phyloP scores from a whole-genome alignment of 2,329 filamentous ascomycete species.

The Fusarium secorum region DNA sequence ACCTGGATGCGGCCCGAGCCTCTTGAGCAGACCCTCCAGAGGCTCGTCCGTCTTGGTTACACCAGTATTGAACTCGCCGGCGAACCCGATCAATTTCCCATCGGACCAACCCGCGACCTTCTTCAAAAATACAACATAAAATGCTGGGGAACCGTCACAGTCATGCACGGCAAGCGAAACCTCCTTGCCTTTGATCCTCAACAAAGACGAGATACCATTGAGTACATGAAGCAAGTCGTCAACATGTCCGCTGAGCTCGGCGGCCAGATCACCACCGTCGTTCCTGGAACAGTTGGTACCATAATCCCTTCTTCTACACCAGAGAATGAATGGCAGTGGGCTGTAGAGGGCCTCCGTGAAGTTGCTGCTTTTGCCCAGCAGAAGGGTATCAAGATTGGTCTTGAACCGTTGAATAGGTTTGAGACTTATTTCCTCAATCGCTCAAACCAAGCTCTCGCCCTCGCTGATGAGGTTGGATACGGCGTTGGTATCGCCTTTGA shows the following conservation, averaged over 20 bases:
- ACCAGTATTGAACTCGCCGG: slow-evolving; percentile 29
- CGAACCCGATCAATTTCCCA: slow-evolving; percentile 11
- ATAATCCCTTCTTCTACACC: slow-evolving; percentile 18
- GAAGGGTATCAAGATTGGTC: slow-evolving; percentile 19
- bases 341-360: slow-evolving; percentile 21
- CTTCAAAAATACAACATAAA: slow-evolving; percentile 22
- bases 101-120: slow-evolving; percentile 5
- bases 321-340: slow-evolving; percentile 32
- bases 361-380: slow-evolving; percentile 17
- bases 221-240: slow-evolving; percentile 33
- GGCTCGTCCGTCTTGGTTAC: slow-evolving; percentile 20
- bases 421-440: slow-evolving; percentile 38
- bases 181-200: slow-evolving; percentile 25
- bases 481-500: slow-evolving; percentile 25
- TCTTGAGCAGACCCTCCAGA: slow-evolving; percentile 24
- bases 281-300: slow-evolving; percentile 26
- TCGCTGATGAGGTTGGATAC: slow-evolving; percentile 27
- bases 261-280: slow-evolving; percentile 12
- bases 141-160: slow-evolving; percentile 34
- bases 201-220: slow-evolving; percentile 13
- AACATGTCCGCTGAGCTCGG: slow-evolving; percentile 21
- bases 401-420: slow-evolving; percentile 35
- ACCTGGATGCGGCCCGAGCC: slow-evolving; percentile 36
- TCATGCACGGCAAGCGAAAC: slow-evolving; percentile 27
- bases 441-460: slow-evolving; percentile 26